A percentile compares a stretch with the other conserved stretches of the same genome.
Conservation (phyloP, 129 eudicot genomes). For the Oenanthe sinensis region DNA sequence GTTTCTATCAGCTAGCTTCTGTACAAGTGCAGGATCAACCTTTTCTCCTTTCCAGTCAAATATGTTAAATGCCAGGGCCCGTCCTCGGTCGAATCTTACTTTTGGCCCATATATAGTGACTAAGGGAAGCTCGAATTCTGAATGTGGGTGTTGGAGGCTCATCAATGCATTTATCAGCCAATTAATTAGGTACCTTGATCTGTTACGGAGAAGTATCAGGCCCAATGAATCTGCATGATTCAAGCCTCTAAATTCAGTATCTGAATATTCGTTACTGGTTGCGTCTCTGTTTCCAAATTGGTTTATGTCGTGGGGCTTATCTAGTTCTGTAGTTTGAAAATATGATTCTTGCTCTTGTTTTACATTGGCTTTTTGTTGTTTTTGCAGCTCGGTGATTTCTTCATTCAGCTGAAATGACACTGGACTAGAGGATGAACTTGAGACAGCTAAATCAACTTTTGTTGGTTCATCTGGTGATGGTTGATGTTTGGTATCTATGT, state of each 20-base stretch:
- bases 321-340: constrained; percentile 11
- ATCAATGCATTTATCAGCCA: constrained; percentile 44
- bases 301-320: neutral
- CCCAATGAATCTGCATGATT: constrained; percentile 46
- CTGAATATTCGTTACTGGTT: neutral
- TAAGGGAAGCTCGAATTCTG: constrained; percentile 22
- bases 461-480: neutral
- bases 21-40: constrained; percentile 37
- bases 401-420: neutral
- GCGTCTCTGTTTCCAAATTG: neutral
- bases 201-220: constrained; percentile 30
- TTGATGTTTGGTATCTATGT: neutral
- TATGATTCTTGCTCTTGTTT: constrained; percentile 11
- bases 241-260: constrained; percentile 24
- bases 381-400: neutral
- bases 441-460: neutral
- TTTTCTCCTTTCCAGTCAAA: constrained; percentile 50
- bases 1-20: constrained; percentile 42
- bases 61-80: constrained; percentile 37
- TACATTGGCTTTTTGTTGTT: neutral
- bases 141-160: constrained; percentile 34
- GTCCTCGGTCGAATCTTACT: constrained; percentile 30
- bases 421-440: constrained; percentile 2
- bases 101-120: constrained; percentile 38
- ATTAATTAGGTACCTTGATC: constrained; percentile 31